These are phyloP conservation scores for Trametes sanguinea DNA, from an alignment of 768 basidiomycete species.

Conservation along the genomic window DNA sequence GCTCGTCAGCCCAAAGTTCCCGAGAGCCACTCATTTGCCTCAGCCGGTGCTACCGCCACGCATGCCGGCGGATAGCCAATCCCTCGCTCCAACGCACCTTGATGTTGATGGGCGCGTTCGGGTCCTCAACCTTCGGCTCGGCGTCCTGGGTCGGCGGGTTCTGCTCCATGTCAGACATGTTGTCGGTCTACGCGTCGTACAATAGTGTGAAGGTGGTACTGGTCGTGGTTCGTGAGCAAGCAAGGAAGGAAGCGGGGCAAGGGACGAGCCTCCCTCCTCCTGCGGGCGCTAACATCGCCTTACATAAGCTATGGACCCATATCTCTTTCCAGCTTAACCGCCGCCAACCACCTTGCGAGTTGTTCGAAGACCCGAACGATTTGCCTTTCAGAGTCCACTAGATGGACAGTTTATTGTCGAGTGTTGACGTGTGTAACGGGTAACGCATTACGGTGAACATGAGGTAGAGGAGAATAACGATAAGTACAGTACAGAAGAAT, in stretches of 20 bases:
- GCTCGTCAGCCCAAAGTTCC: neutral
- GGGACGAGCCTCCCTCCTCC: neutral
- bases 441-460: too few species aligned
- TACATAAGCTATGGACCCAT: conserved; percentile 10
- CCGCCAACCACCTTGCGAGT: too few species aligned
- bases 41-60: neutral
- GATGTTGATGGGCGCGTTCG: conserved; percentile 72
- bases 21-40: neutral
- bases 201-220: neutral
- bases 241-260: neutral
- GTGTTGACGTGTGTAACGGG: too few species aligned
- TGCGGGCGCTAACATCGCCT: neutral
- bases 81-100: conserved; percentile 50
- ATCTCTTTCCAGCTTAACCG: neutral
- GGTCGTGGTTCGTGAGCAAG: conserved; percentile 14
- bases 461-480: too few species aligned
- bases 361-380: too few species aligned
- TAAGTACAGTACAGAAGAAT: too few species aligned
- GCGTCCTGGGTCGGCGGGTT: conserved; percentile 41
- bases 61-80: neutral
- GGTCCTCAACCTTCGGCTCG: conserved; percentile 53
- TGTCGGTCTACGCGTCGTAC: conserved; percentile 6
- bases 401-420: too few species aligned
- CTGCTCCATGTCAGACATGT: conserved; percentile 59
- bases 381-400: too few species aligned